Evolutionary conservation across 163 green algal genomes (phyloP).

Genomic region (Volvox carteri): DNA sequence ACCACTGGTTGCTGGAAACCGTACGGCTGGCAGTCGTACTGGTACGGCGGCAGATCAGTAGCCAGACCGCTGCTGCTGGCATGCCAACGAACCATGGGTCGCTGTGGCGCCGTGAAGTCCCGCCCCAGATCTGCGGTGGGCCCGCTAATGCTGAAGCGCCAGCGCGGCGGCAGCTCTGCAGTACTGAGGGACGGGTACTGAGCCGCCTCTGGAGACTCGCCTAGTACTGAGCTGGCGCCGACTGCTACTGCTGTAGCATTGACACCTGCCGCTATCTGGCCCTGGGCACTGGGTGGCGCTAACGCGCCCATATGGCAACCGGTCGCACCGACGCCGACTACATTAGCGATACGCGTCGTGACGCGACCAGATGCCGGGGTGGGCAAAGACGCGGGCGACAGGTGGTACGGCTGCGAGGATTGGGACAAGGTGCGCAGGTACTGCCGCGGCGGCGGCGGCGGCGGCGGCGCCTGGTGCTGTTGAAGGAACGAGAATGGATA

Average conservation of each 20-base stretch:
- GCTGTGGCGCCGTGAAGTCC: not conserved
- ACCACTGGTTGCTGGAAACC: not conserved
- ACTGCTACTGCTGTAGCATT: too few relatives aligned
- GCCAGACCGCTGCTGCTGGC: not conserved
- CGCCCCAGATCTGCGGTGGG: not conserved
- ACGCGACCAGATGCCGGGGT: not conserved
- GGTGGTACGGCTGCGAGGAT: not conserved
- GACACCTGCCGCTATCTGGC: too few relatives aligned
- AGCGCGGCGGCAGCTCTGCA: not conserved
- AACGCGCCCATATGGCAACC: not conserved
- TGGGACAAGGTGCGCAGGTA: conserved; percentile 2
- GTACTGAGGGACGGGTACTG: too few relatives aligned
- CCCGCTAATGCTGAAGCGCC: conserved; percentile 44
- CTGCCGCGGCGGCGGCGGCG: conserved; percentile 5
- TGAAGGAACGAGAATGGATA: not conserved
- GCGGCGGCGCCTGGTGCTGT: not conserved
- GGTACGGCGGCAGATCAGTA: not conserved
- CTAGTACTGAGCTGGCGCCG: too few relatives aligned
- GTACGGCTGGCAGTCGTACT: not conserved
- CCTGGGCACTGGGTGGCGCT: too few relatives aligned
- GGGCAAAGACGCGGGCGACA: not conserved
- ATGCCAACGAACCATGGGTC: not conserved
- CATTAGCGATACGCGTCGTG: not conserved
- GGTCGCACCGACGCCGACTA: not conserved
- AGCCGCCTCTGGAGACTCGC: too few relatives aligned